phyloP scores from a whole-genome alignment of 352 stramenopile genomes.

The Phytophthora sp. region DNA sequence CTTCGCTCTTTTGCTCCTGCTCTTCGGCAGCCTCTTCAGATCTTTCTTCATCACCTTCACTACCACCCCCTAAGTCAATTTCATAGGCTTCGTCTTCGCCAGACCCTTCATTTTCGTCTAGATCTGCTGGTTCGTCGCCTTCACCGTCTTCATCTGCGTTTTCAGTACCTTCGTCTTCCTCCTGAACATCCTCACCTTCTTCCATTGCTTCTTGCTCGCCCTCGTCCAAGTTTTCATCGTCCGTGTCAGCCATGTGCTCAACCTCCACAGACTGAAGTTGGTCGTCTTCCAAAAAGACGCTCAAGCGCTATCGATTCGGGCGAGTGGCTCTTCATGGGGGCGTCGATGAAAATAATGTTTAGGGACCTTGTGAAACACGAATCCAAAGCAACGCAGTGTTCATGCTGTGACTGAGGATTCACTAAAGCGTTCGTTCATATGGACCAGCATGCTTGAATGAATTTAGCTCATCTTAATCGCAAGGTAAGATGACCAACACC shows the following conservation, averaged over 20 bases:
- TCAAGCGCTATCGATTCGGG: too few relatives aligned
- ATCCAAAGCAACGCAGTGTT: too few relatives aligned
- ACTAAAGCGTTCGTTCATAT: too few relatives aligned
- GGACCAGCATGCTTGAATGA: too few relatives aligned
- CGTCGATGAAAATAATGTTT: too few relatives aligned
- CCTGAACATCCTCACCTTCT: slow-evolving; percentile 1
- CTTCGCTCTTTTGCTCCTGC: neutral
- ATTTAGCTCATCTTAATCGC: too few relatives aligned
- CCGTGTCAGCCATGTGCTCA: slow-evolving; percentile 12
- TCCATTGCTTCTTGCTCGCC: neutral
- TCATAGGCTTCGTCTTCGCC: slow-evolving; percentile 12
- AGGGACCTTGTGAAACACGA: too few relatives aligned
- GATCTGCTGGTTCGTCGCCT: neutral
- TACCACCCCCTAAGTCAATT: slow-evolving; percentile 14
- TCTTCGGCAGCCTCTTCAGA: neutral
- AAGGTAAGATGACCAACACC: neutral
- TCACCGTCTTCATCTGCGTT: slow-evolving; percentile 14
- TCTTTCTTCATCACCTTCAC: neutral
- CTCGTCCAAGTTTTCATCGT: neutral
- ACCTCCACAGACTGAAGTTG: neutral
- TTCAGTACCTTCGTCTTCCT: neutral
- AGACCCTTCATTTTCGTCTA: neutral
- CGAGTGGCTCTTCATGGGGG: too few relatives aligned
- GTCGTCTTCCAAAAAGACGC: too few relatives aligned
- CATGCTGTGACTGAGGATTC: too few relatives aligned